Conservation (phyloP, 2,329 filamentous ascomycete genomes). For the Sarocladium strictum region DNA sequence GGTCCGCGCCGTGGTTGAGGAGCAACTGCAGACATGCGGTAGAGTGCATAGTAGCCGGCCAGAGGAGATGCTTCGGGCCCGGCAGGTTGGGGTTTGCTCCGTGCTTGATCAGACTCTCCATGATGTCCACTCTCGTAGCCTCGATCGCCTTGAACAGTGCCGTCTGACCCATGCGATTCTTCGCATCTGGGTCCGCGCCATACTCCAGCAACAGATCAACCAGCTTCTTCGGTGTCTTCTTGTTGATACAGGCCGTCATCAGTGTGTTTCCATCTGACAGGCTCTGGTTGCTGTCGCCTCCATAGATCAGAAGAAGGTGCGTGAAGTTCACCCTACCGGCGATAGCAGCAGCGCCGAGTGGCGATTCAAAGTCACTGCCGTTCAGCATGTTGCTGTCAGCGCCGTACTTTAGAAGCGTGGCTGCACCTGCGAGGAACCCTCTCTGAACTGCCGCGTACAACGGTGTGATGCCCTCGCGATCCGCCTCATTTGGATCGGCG, state of each 20-base stretch:
- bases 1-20: constrained; percentile 52
- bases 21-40: constrained; percentile 52
- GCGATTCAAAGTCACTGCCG: constrained; percentile 46
- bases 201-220: constrained; percentile 56
- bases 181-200: constrained; percentile 50
- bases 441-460: constrained; percentile 45
- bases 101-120: constrained; percentile 43
- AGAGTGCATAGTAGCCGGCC: constrained; percentile 54
- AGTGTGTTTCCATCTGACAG: constrained; percentile 54
- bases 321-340: constrained; percentile 50
- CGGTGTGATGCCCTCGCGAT: constrained; percentile 44
- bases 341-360: constrained; percentile 44
- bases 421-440: constrained; percentile 50
- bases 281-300: constrained; percentile 49
- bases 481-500: constrained; percentile 47
- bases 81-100: constrained; percentile 63
- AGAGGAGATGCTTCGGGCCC: constrained; percentile 62
- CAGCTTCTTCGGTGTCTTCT: constrained; percentile 46
- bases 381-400: constrained; percentile 49
- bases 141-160: constrained; percentile 58
- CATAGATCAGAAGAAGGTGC: constrained; percentile 55
- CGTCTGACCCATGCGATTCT: constrained; percentile 57
- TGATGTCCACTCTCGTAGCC: constrained; percentile 48
- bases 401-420: constrained; percentile 58
- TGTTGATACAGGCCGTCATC: constrained; percentile 54